These are phyloP conservation scores for Orbilia ellipsospora DNA, from an alignment of 2,329 filamentous ascomycete species.

Conservation along the genomic window DNA sequence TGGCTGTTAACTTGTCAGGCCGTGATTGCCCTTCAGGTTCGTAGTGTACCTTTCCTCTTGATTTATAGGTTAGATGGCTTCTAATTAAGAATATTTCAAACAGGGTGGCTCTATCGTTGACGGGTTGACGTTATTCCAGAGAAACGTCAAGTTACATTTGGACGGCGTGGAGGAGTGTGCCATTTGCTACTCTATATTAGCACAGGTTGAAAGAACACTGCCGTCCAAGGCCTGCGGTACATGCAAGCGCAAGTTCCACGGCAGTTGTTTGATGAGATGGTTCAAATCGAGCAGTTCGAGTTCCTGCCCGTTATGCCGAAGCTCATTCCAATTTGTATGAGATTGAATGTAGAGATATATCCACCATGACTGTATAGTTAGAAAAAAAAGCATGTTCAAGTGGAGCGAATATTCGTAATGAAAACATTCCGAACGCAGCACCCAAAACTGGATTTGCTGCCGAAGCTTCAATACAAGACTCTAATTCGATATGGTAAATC, in stretches of 20 bases:
- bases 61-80: slow-evolving; percentile 12
- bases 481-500: background rate
- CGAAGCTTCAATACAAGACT: too few species aligned
- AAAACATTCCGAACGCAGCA: too few species aligned
- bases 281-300: slow-evolving; percentile 93
- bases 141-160: slow-evolving; percentile 86
- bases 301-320: slow-evolving; percentile 91
- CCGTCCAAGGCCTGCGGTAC: slow-evolving; percentile 92
- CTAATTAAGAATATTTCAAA: background rate
- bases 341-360: background rate
- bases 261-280: slow-evolving; percentile 92
- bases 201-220: slow-evolving; percentile 80
- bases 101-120: slow-evolving; percentile 87
- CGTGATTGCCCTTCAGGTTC: slow-evolving; percentile 86
- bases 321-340: slow-evolving; percentile 71
- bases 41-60: slow-evolving; percentile 54
- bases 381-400: too few species aligned
- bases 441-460: too few species aligned
- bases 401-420: too few species aligned
- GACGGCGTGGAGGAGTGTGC: slow-evolving; percentile 95
- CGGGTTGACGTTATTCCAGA: slow-evolving; percentile 83
- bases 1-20: slow-evolving; percentile 91
- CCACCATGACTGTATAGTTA: too few species aligned
- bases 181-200: slow-evolving; percentile 96
- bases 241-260: slow-evolving; percentile 94